Evolutionary conservation across 176 grass and related monocot genomes (phyloP).

Genomic region (Avena eriantha): DNA sequence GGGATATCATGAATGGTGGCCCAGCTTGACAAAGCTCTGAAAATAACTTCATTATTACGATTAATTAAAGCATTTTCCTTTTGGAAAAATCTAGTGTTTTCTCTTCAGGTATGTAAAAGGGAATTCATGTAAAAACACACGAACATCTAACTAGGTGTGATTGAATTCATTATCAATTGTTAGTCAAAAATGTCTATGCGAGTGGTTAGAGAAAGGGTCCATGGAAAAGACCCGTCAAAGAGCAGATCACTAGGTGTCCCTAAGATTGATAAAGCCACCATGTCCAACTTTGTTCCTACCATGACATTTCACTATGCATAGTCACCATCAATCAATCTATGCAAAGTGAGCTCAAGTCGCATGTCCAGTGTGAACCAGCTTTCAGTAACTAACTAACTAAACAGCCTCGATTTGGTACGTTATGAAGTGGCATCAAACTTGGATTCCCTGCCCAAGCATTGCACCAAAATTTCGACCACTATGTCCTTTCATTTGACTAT

Average conservation of each 20-base stretch:
- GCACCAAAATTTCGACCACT: constrained; percentile 48
- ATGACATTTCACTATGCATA: constrained; percentile 9
- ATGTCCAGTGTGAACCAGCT: constrained; percentile 26
- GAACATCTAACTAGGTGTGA: too few relatives aligned
- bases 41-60: constrained; percentile 18
- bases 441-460: constrained; percentile 43
- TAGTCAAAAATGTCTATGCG: not conserved
- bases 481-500: constrained; percentile 49
- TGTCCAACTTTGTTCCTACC: constrained; percentile 28
- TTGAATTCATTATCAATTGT: not conserved
- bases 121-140: not conserved
- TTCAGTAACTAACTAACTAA: constrained; percentile 31
- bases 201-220: not conserved
- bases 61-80: not conserved
- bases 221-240: constrained; percentile 10
- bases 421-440: constrained; percentile 27
- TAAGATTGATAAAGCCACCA: constrained; percentile 23
- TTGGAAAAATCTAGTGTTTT: not conserved
- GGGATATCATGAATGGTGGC: constrained; percentile 38
- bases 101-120: not conserved
- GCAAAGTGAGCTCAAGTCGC: constrained; percentile 20
- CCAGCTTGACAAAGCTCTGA: not conserved
- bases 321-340: constrained; percentile 35
- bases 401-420: constrained; percentile 21
- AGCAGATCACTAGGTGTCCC: constrained; percentile 13